Evolutionary conservation across 1,284 basidiomycete species (phyloP).

Genomic region (Cryptococcus sp.): DNA sequence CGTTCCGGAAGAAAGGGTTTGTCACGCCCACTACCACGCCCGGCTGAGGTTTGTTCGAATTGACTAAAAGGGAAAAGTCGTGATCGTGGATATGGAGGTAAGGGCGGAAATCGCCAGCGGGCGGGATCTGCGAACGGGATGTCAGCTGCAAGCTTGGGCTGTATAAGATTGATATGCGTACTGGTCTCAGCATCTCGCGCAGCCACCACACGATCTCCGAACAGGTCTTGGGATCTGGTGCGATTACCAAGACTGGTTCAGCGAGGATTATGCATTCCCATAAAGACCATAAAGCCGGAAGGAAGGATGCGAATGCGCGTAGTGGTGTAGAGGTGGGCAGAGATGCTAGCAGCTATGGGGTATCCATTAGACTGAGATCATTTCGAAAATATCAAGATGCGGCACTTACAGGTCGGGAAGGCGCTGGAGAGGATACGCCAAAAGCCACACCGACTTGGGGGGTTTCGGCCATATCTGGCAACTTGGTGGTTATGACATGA

Average conservation of each 20-base stretch:
- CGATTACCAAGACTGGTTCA: conserved; percentile 86
- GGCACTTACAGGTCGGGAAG: conserved; percentile 9
- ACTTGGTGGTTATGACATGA: conserved; percentile 67
- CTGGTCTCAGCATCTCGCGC: conserved; percentile 81
- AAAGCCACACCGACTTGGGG: conserved; percentile 60
- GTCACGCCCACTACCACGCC: conserved; percentile 88
- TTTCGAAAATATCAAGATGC: background rate
- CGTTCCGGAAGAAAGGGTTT: conserved; percentile 88
- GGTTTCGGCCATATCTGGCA: conserved; percentile 69
- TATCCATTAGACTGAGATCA: background rate
- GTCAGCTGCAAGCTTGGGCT: background rate
- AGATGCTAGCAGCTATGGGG: conserved; percentile 71
- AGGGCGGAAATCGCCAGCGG: conserved; percentile 82
- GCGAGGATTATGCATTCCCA: conserved; percentile 89
- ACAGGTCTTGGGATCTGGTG: conserved; percentile 74
- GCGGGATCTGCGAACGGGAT: conserved; percentile 64
- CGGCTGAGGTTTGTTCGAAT: conserved; percentile 77
- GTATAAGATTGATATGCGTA: conserved; percentile 49
- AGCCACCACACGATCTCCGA: conserved; percentile 85
- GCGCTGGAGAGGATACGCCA: conserved; percentile 10
- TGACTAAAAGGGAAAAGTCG: conserved; percentile 74
- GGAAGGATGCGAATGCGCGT: conserved; percentile 69
- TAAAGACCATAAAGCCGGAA: conserved; percentile 83
- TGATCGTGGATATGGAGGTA: conserved; percentile 96
- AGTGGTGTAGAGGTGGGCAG: conserved; percentile 70